A percentile compares a stretch with the other conserved stretches of the same genome.
Conservation (phyloP, 2,329 filamentous ascomycete genomes). For the Sclerotinia borealis region DNA sequence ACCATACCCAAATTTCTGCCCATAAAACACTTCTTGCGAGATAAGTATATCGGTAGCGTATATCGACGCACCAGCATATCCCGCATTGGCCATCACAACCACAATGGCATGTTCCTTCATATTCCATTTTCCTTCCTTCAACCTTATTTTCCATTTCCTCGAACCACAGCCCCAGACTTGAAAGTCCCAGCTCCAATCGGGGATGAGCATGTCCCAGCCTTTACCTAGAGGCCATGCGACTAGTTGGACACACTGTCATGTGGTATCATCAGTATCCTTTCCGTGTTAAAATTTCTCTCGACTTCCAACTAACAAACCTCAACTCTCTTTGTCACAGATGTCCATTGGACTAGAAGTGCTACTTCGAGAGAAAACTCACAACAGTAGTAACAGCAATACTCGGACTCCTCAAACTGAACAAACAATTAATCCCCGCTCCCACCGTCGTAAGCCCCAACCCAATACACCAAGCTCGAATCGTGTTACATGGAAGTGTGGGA, state of each 20-base stretch:
- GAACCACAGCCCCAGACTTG: not conserved
- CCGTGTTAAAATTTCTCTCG: too few species aligned
- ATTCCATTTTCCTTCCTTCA: slow-evolving; percentile 35
- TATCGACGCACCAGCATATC: slow-evolving; percentile 52
- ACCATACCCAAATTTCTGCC: slow-evolving; percentile 57
- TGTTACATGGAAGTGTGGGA: slow-evolving; percentile 44
- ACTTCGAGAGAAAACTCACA: slow-evolving; percentile 13
- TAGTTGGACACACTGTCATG: slow-evolving; percentile 26
- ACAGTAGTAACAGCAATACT: slow-evolving; percentile 16
- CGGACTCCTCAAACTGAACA: slow-evolving; percentile 18
- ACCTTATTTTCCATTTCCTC: not conserved
- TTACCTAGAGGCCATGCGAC: not conserved
- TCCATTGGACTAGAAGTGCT: slow-evolving; percentile 9
- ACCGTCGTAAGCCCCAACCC: slow-evolving; percentile 34
- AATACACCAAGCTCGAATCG: slow-evolving; percentile 43
- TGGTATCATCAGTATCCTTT: not conserved
- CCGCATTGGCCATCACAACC: slow-evolving; percentile 52
- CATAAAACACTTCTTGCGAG: slow-evolving; percentile 65
- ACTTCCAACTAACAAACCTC: slow-evolving; percentile 2
- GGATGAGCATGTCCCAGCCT: slow-evolving; percentile 27
- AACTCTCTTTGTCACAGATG: too few species aligned
- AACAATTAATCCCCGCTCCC: slow-evolving; percentile 15
- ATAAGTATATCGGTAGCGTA: slow-evolving; percentile 71
- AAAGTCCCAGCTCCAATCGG: slow-evolving; percentile 26
- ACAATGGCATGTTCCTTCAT: slow-evolving; percentile 63